Evolutionary conservation across 2,329 filamentous ascomycete genomes (phyloP).

Genomic region (Catunica adiposa): DNA sequence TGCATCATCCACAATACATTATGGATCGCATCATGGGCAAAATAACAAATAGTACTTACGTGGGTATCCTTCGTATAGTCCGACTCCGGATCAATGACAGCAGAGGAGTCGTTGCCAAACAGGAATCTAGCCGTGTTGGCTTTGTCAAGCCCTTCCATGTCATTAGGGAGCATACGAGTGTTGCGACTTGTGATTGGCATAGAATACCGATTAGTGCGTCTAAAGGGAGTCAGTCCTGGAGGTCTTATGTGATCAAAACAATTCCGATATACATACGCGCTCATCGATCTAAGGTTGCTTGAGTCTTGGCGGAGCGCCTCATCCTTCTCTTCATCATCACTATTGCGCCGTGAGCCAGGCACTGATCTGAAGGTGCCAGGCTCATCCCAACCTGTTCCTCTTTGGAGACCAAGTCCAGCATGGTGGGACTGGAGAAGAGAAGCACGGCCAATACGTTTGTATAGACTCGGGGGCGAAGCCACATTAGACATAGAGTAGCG

Average conservation of each 20-base stretch:
- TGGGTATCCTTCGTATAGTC: conserved; percentile 28
- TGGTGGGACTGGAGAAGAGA: conserved; percentile 53
- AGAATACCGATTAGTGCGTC: conserved; percentile 61
- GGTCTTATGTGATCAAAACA: background rate
- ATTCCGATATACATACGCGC: conserved; percentile 48
- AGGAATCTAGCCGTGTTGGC: conserved; percentile 76
- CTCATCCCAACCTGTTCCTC: conserved; percentile 41
- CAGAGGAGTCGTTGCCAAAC: conserved; percentile 51
- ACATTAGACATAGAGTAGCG: conserved; percentile 81
- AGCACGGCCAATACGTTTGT: conserved; percentile 50
- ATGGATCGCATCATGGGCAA: background rate
- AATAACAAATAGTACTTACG: conserved; percentile 12
- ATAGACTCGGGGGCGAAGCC: conserved; percentile 60
- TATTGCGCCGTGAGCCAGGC: conserved; percentile 74
- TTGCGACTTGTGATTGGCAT: conserved; percentile 59
- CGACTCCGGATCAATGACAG: conserved; percentile 2
- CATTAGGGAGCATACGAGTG: conserved; percentile 47
- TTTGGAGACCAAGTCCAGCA: conserved; percentile 36
- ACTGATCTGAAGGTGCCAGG: conserved; percentile 68
- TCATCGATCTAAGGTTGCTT: conserved; percentile 56
- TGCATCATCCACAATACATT: too few species aligned
- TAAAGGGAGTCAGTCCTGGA: background rate
- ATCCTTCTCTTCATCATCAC: conserved; percentile 78
- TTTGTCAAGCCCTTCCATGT: conserved; percentile 49
- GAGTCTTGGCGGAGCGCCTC: conserved; percentile 51